Base-by-base conservation (phyloP, 768 basidiomycete species). In the Boletus eberwhitei region DNA sequence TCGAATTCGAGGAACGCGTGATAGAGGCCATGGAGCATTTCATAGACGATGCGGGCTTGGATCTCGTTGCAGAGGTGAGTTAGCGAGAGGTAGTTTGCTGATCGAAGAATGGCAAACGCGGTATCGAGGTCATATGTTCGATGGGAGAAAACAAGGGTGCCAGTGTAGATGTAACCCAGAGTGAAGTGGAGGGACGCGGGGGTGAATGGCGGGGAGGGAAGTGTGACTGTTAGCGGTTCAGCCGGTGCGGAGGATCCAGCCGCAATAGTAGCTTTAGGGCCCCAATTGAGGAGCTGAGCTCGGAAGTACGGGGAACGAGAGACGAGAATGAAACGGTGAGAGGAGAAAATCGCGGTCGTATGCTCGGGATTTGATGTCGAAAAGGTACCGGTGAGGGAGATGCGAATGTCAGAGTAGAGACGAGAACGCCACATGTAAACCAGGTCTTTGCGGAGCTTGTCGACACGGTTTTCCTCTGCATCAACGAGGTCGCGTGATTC, bases 351-450 rank as follows among this genome's bases (percentile, higher is more conserved):
- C 22, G 88, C 88, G 1, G 87, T 93, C 2, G 86, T 80, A 51
- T 76, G 80, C 53, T 89, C 87, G 52, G 85, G 84, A 52, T 80
- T 79, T 1, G 78, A 67, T 1, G 84, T 82, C 1, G 81, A 84
- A 61, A 85, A 86, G 53, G 79, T 83, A 45, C 86, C 86, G 0
- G 84, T 81, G 56, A 95, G 81, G 0, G 87, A 80, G 51, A 98
- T 86, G 49, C 88, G 84, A 22, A 96, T 83, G 70, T 98, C 96
- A 2, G 93, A 91, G 68, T 94, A 98, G 17, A 98, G 83, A 46
- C 93, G 85, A 13, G 89, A 90, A 32, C 96, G 77, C 96, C 95
- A 98, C 93, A 94, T 96, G 76, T 88, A 97, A 22, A 95, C 90
- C 29, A 97, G 79, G 65, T 98, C 96, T 71, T 93, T 92, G 56